Base-by-base conservation (phyloP, 352 stramenopile genomes). In the Phytophthora multivora region DNA sequence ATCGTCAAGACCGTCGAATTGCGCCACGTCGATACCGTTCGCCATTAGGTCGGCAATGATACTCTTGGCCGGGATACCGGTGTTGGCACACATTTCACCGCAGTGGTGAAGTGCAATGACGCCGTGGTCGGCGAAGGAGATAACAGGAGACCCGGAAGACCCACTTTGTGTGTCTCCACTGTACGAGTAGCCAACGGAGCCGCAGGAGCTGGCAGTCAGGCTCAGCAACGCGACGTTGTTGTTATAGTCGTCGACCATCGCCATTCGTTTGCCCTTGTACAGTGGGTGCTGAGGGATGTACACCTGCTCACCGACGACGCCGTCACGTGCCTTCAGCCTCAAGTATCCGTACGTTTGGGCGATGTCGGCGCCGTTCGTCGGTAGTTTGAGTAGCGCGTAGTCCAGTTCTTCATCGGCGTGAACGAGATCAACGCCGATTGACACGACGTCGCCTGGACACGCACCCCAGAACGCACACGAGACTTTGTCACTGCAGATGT, bases 51-150 rank as follows among this genome's bases (percentile, higher is more conserved):
- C 80, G 0, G 47, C 57, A 16, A 88, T 35, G 61, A 91, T 86
- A 18, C 21, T 51, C 19, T 55, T 63, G 0, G 80, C 73, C 16
- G 76, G 78, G 8, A 91, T 73, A 0, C 80, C 83, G 1, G 74
- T 83, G 41, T 91, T 91, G 4, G 66, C 64, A 28, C 83, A 90
- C 52, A 72, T 62, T 43, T 83, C 55, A 5, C 83, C 83, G 56
- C 83, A 91, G 47, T 89, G 82, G 56, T 91, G 78, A n/a, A 91
- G 64, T 15, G 80, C 83, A 33, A 90, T 63, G 13, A 91, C 83
- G 13, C 76, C 75, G 59, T 90, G 67, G 56, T 89, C 78, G 0
- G 54, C 18, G 4, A 64, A 69, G 13, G 75, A 79, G 8, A 91
- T 51, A 3, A 91, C 79, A 0, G 83, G 83, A 6, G 82, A 86